phyloP scores from a whole-genome alignment of 2,329 filamentous ascomycete genomes.

The Arachnopeziza araneosa region DNA sequence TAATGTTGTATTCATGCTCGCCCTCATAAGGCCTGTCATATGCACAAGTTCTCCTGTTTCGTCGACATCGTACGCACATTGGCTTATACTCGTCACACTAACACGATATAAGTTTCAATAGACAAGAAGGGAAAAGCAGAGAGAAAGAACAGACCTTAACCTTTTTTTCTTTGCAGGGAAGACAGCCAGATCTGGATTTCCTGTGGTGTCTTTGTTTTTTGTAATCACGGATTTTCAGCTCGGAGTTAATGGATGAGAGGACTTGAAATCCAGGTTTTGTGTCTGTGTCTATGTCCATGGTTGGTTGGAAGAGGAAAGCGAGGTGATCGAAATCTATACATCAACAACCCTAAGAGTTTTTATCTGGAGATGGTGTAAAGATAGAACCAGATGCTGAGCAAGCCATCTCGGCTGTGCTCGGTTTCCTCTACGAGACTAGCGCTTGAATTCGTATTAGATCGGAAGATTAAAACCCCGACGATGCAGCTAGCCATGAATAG shows the following conservation, averaged over 20 bases:
- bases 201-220: constrained; percentile 14
- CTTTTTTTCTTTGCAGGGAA: constrained; percentile 14
- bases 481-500: constrained; percentile 11
- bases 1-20: constrained; percentile 14
- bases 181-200: constrained; percentile 14
- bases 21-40: constrained; percentile 12
- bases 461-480: constrained; percentile 10
- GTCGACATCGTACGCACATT: constrained; percentile 12
- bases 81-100: constrained; percentile 12
- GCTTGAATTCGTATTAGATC: constrained; percentile 9
- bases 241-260: constrained; percentile 12
- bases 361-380: constrained; percentile 12
- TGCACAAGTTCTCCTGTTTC: constrained; percentile 12
- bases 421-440: constrained; percentile 13
- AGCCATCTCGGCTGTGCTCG: constrained; percentile 12
- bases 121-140: constrained; percentile 12
- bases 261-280: constrained; percentile 12
- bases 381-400: constrained; percentile 8
- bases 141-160: constrained; percentile 13
- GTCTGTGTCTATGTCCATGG: constrained; percentile 10
- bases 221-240: constrained; percentile 13
- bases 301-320: constrained; percentile 10
- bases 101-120: constrained; percentile 14
- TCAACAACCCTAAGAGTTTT: constrained; percentile 11
- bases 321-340: constrained; percentile 12